A percentile compares a stretch with the other conserved stretches of the same genome.
Conservation (phyloP, 179 eudicot genomes). For the Kewa caespitosa region DNA sequence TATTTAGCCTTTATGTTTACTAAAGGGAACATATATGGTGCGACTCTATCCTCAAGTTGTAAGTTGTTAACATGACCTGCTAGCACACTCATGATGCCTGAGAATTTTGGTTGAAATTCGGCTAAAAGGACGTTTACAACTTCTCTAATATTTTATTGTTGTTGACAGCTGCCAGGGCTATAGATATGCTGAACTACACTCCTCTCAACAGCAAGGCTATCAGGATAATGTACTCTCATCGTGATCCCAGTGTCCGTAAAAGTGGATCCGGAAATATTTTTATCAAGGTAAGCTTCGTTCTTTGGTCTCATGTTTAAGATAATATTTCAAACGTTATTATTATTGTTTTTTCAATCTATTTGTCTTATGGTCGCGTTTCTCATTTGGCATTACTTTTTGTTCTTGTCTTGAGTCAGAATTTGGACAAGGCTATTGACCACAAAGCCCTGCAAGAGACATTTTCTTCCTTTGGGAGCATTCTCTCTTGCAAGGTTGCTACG, state of each 20-base stretch:
- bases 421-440: slow-evolving; percentile 77
- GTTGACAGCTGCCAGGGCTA: slow-evolving; percentile 61
- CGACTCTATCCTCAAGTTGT: too few relatives aligned
- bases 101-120: too few relatives aligned
- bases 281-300: slow-evolving; percentile 49
- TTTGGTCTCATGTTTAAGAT: slow-evolving; percentile 2
- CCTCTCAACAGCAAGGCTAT: slow-evolving; percentile 64
- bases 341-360: not conserved
- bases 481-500: slow-evolving; percentile 75
- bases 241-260: slow-evolving; percentile 61
- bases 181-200: slow-evolving; percentile 61
- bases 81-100: too few relatives aligned
- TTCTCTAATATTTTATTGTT: not conserved
- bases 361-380: not conserved
- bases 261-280: slow-evolving; percentile 73
- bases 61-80: too few relatives aligned
- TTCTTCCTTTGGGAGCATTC: slow-evolving; percentile 59
- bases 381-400: not conserved
- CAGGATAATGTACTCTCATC: slow-evolving; percentile 65
- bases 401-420: slow-evolving; percentile 35
- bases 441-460: slow-evolving; percentile 66
- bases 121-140: not conserved
- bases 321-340: not conserved
- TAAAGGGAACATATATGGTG: too few relatives aligned
- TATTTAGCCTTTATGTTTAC: not conserved